These are phyloP conservation scores for Polygonum aviculare DNA, from an alignment of 148 eudicot species.

Conservation along the genomic window DNA sequence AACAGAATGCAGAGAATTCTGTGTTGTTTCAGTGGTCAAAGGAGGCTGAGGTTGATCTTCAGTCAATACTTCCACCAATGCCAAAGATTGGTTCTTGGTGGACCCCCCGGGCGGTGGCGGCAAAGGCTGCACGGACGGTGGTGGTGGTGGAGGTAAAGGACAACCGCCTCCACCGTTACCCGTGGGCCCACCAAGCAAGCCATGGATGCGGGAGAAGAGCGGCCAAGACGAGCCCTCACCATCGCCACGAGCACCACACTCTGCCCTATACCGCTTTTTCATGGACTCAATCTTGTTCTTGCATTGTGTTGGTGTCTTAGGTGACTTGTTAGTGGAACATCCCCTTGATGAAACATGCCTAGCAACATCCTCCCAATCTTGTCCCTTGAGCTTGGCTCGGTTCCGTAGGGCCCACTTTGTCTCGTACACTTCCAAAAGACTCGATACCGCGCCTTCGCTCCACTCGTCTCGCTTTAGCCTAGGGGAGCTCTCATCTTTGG, in stretches of 20 bases:
- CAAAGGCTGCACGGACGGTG: not conserved
- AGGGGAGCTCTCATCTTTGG: conserved; percentile 21
- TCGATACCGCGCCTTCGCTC: conserved; percentile 86
- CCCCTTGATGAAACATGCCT: conserved; percentile 45
- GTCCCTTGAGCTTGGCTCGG: conserved; percentile 85
- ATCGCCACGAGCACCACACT: conserved; percentile 48
- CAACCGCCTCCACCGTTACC: conserved; percentile 6
- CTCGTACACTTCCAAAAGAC: conserved; percentile 77
- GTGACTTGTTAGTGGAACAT: conserved; percentile 48
- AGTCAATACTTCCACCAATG: not conserved
- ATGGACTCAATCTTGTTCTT: conserved; percentile 95
- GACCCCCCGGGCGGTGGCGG: conserved; percentile 2
- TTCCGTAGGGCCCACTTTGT: conserved; percentile 75
- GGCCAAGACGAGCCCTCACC: conserved; percentile 62
- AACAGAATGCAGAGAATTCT: conserved; percentile 42
- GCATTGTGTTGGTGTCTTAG: conserved; percentile 84
- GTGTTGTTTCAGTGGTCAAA: conserved; percentile 22
- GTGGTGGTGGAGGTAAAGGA: conserved; percentile 11
- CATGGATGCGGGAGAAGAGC: conserved; percentile 60
- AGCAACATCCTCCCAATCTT: conserved; percentile 95
- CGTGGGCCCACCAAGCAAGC: conserved; percentile 50
- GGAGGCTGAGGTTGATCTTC: not conserved
- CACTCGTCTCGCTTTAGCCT: conserved; percentile 74
- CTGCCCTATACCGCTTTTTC: conserved; percentile 88
- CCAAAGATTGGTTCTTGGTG: not conserved